Evolutionary conservation across 148 eudicot species (phyloP), one percentile per base, ranked within the genome.

Genomic region (Euryodendron excelsum): DNA sequence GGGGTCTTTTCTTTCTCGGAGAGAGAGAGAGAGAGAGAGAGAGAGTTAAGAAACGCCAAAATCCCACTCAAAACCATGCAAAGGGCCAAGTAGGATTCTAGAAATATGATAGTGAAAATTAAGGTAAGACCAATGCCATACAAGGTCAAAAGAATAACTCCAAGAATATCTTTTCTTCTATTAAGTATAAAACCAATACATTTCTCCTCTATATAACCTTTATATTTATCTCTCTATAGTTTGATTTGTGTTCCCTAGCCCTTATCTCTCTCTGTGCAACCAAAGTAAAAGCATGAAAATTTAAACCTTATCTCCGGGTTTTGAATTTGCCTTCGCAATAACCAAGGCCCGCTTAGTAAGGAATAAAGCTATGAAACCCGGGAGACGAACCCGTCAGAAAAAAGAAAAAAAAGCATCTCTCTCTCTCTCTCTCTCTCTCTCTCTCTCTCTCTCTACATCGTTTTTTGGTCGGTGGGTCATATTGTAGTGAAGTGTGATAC

Each of bases 301-400:
- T 4, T 21, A 55, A 18, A 18, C 7, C 60, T 55, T 23, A 21
- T 55, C 20, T 23, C n/a, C n/a, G 20, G 2, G 14, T 18, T 8
- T 55, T 55, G 63, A 17, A 53, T 73, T 73, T 48, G 30, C 76
- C 55, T 73, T 73, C 34, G 31, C 76, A 33, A 34, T 21, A 53
- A 73, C 53, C 76, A 12, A 73, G 45, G 76, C 76, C 62, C 27
- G 59, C 21, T 55, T 73, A 30, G 23, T 17, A 48, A 70, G 58
- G 74, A 70, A 72, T 73, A 53, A 73, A 73, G 76, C 76, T 9
- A 73, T 28, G 0, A 47, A 45, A 55, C 31, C 45, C 45, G 34
- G 44, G 0, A 73, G 55, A 70, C 9, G 28, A 73, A 31, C 45
- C 17, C 63, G 20, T 8, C 17, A 73, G n/a, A n/a, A n/a, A n/a